phyloP scores from a whole-genome alignment of 768 basidiomycete genomes.

The Agaricus subrufescens region DNA sequence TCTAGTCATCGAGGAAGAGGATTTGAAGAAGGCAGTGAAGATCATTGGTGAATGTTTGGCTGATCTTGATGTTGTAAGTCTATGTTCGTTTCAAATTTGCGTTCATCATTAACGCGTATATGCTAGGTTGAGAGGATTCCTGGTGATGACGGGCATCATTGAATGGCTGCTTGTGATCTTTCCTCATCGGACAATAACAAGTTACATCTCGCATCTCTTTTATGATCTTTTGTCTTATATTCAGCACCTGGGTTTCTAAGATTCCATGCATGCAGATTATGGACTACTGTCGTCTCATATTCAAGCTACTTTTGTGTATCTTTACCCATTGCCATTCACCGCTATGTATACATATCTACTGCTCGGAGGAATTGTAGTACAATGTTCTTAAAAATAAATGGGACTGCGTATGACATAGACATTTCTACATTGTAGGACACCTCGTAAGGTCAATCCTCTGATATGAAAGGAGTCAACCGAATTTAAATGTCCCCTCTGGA shows the following conservation, averaged over 20 bases:
- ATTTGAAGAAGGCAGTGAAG: slow-evolving; percentile 66
- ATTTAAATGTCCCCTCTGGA: slow-evolving; percentile 41
- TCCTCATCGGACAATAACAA: background rate
- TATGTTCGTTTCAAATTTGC: background rate
- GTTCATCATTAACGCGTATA: background rate
- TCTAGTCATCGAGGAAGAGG: slow-evolving; percentile 87
- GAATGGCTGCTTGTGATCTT: background rate
- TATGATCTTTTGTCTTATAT: background rate
- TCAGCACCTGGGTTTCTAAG: background rate
- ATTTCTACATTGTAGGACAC: slow-evolving; percentile 39
- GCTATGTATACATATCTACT: background rate
- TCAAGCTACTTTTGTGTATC: slow-evolving; percentile 5
- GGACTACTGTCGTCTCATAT: background rate
- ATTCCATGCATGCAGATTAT: slow-evolving; percentile 1
- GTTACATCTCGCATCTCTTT: background rate
- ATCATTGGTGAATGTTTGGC: slow-evolving; percentile 73
- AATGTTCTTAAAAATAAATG: background rate
- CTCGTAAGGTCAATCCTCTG: slow-evolving; percentile 55
- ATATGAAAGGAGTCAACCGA: slow-evolving; percentile 41
- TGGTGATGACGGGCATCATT: slow-evolving; percentile 10
- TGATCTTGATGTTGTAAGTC: slow-evolving; percentile 73
- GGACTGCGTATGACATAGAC: background rate
- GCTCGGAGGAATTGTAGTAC: background rate
- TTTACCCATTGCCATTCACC: slow-evolving; percentile 4
- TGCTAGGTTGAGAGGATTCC: slow-evolving; percentile 17